Conservation (phyloP, 371 early-diverging fungal genomes). For the Mucor piriformis region DNA sequence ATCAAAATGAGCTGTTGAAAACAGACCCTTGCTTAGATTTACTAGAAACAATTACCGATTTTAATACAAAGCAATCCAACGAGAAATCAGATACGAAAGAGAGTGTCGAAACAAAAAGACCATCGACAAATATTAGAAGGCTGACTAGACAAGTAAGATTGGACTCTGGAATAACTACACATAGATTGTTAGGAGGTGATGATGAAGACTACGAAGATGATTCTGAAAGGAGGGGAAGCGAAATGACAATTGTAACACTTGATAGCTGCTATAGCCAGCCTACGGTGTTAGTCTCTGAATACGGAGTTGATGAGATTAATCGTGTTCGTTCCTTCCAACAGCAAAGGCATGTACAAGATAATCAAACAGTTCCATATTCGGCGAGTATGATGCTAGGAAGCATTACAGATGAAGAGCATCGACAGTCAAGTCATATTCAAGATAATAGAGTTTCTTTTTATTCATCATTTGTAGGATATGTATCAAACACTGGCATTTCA, state of each 20-base stretch:
- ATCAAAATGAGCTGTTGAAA: background rate
- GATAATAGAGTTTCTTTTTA: constrained; percentile 5
- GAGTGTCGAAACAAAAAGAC: background rate
- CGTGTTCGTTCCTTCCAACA: constrained; percentile 7
- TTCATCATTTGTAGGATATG: constrained; percentile 8
- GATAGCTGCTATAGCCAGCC: constrained; percentile 17
- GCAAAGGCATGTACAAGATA: background rate
- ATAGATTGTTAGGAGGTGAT: constrained; percentile 2
- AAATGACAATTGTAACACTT: constrained; percentile 15
- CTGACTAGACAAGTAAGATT: constrained; percentile 1
- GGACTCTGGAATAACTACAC: constrained; percentile 23
- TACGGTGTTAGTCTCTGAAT: constrained; percentile 3
- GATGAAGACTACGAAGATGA: constrained; percentile 5
- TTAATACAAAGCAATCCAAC: background rate
- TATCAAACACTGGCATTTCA: background rate
- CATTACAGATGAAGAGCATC: constrained; percentile 2
- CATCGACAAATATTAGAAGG: background rate
- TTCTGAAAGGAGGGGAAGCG: constrained; percentile 19
- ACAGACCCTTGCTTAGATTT: background rate
- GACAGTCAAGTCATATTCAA: background rate
- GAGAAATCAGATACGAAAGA: too few species aligned
- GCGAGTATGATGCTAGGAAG: constrained; percentile 1
- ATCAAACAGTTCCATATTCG: background rate
- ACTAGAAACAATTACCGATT: background rate
- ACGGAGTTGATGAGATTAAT: constrained; percentile 8